These are phyloP conservation scores for Thalassiosira sp. DNA, from an alignment of 352 stramenopile genomes.

Conservation along the genomic window DNA sequence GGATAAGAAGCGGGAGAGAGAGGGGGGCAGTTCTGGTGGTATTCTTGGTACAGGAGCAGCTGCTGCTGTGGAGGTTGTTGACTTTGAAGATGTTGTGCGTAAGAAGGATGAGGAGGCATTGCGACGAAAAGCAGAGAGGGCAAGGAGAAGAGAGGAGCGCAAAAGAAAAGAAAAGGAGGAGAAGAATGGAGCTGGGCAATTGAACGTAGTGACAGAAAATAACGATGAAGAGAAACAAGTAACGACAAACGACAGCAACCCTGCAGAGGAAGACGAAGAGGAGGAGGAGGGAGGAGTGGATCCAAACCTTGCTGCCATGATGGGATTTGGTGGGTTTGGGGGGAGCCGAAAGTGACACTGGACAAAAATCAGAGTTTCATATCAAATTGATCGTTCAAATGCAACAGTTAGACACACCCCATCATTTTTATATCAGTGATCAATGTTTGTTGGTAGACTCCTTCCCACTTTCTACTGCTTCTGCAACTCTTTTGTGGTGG, in stretches of 20 bases:
- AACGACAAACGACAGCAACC: slow-evolving; percentile 2
- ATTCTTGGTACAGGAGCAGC: slow-evolving; percentile 23
- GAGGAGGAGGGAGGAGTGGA: slow-evolving; percentile 38
- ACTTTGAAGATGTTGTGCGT: slow-evolving; percentile 65
- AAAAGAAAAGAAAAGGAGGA: slow-evolving; percentile 55
- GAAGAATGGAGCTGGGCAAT: neutral
- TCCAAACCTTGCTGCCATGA: slow-evolving; percentile 69
- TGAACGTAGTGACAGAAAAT: slow-evolving; percentile 12
- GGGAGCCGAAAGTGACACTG: slow-evolving; percentile 37
- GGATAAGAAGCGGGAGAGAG: slow-evolving; percentile 45
- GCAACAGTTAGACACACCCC: too few relatives aligned
- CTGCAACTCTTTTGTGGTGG: too few relatives aligned
- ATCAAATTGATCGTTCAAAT: too few relatives aligned
- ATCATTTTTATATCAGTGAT: too few relatives aligned
- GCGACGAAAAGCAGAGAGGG: slow-evolving; percentile 58
- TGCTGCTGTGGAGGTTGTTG: slow-evolving; percentile 19
- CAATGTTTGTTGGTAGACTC: too few relatives aligned
- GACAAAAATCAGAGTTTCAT: too few relatives aligned
- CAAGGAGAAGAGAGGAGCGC: slow-evolving; percentile 53
- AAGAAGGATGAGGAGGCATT: slow-evolving; percentile 67
- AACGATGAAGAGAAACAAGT: slow-evolving; percentile 14
- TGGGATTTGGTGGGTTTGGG: slow-evolving; percentile 79
- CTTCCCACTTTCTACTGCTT: too few relatives aligned
- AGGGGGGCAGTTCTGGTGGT: slow-evolving; percentile 16
- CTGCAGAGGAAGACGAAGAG: slow-evolving; percentile 34